A percentile compares a stretch with the other conserved stretches of the same genome.
These are phyloP conservation scores for Phaffomyces opuntiae DNA, from an alignment of 805 yeast genomes.

Conservation along the genomic window DNA sequence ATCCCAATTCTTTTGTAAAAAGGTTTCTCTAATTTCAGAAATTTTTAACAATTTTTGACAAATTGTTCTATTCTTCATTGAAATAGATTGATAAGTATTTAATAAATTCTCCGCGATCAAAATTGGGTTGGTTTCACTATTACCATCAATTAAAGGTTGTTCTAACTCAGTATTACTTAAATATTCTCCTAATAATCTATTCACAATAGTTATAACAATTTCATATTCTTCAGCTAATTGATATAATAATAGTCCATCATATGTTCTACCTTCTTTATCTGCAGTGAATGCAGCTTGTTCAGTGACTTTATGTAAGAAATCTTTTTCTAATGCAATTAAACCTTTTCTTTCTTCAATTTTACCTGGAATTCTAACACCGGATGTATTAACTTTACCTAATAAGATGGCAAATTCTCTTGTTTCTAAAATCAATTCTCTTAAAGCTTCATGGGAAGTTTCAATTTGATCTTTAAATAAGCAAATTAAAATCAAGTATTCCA, in stretches of 20 bases:
- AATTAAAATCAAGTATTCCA: conserved; percentile 76
- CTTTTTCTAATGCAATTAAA: conserved; percentile 53
- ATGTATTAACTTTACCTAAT: conserved; percentile 75
- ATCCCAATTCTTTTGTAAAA: conserved; percentile 51
- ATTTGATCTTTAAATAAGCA: conserved; percentile 47
- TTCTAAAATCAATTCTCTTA: conserved; percentile 77
- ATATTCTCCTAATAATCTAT: conserved; percentile 70
- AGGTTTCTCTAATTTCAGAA: conserved; percentile 58
- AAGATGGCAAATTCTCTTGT: conserved; percentile 78
- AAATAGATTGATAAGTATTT: conserved; percentile 49
- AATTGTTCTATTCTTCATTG: conserved; percentile 57
- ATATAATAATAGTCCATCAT: conserved; percentile 79
- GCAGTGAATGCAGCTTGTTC: conserved; percentile 83
- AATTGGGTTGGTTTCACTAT: conserved; percentile 36
- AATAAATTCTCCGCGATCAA: conserved; percentile 30
- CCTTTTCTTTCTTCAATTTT: conserved; percentile 71
- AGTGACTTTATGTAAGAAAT: conserved; percentile 63
- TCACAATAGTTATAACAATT: conserved; percentile 68
- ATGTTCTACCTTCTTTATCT: conserved; percentile 83
- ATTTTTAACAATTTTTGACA: conserved; percentile 58
- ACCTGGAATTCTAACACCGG: conserved; percentile 77
- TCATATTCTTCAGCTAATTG: conserved; percentile 86
- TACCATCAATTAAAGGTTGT: conserved; percentile 36
- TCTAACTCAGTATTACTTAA: conserved; percentile 66
- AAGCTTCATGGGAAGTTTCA: conserved; percentile 63